Evolutionary conservation across 2,329 filamentous ascomycete species (phyloP), one percentile per base, ranked within the genome.

Genomic region (Calonectria pseudoturangicola): DNA sequence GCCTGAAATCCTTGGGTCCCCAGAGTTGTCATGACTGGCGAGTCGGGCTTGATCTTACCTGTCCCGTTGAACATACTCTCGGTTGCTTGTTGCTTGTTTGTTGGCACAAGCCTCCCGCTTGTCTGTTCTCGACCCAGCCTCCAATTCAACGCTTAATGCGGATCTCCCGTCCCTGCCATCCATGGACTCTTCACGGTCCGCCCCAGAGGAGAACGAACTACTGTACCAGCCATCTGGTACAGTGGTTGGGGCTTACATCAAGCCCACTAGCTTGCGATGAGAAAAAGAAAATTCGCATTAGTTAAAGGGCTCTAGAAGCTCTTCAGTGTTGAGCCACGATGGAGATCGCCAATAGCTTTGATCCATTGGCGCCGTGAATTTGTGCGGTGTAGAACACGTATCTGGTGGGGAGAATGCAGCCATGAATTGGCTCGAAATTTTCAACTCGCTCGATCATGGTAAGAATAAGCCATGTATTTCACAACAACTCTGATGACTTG

Each of bases 121-220:
- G 30, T 25, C 27, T 66, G 41, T 27, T 66, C 18, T 21, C 15
- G 39, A 28, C 41, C 39, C 33, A 12, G 68, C 30, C 25, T 33
- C 36, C 36, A 39, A 33, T 51, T 63, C 36, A 33, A 64, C 27
- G 47, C 67, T 33, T 51, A 39, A n/a, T 39, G 54, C 68, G 27
- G 30, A 66, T 66, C 63, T 66, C 63, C 45, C 63, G 63, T 66
- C 33, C 27, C 36, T 60, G 21, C 54, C 54, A 62, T 18, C 9
- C 41, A 47, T 25, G 39, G 54, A 54, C 54, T 69, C 45, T 64
- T 18, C 56, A 54, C n/a, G 27, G n/a, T 66, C 69, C 45, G 41
- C 54, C 51, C 21, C 25, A 33, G 54, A 25, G 16, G 36, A 43
- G 16, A 54, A 58, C 43, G 4, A 60, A 41, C 36, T 54, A 58